Conservation (phyloP, 495 filamentous ascomycete genomes). For the Acidomyces sp. region DNA sequence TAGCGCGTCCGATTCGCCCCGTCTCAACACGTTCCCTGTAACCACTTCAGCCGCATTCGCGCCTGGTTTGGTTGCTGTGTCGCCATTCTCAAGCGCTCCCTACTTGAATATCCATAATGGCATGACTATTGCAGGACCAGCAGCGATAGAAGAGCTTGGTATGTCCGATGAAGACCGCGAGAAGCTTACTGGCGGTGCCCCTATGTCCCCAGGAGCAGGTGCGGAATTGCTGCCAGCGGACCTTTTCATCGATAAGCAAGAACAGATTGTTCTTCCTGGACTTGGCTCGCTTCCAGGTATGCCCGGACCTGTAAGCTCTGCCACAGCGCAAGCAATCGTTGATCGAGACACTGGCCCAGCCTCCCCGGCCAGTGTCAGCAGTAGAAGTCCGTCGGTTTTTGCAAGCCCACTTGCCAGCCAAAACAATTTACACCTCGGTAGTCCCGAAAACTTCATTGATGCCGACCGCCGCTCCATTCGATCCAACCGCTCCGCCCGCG, state of each 20-base stretch:
- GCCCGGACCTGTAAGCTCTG: neutral
- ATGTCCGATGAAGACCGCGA: conserved; percentile 28
- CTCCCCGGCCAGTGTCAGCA: conserved; percentile 26
- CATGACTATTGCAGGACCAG: conserved; percentile 15
- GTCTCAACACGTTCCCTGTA: conserved; percentile 7
- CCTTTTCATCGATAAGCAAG: conserved; percentile 27
- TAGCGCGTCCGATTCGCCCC: conserved; percentile 8
- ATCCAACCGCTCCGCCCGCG: conserved; percentile 27
- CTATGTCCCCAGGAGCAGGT: conserved; percentile 30
- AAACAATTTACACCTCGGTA: conserved; percentile 22
- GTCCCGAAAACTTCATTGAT: conserved; percentile 22
- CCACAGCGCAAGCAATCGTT: conserved; percentile 3
- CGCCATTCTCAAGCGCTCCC: conserved; percentile 10
- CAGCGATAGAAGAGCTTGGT: neutral
- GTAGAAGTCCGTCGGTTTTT: conserved; percentile 28
- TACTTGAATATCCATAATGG: conserved; percentile 31
- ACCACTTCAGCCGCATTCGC: conserved; percentile 5
- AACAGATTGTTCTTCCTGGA: conserved; percentile 10
- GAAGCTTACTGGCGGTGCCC: conserved; percentile 26
- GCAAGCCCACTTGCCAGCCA: conserved; percentile 29
- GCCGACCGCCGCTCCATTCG: conserved; percentile 28
- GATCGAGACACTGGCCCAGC: conserved; percentile 20
- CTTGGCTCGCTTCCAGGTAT: conserved; percentile 20
- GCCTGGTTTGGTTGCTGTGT: neutral
- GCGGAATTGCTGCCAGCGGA: conserved; percentile 28